Evolutionary conservation across 164 flowering plant species (phyloP).

Genomic region (Cinnamomum micranthum): DNA sequence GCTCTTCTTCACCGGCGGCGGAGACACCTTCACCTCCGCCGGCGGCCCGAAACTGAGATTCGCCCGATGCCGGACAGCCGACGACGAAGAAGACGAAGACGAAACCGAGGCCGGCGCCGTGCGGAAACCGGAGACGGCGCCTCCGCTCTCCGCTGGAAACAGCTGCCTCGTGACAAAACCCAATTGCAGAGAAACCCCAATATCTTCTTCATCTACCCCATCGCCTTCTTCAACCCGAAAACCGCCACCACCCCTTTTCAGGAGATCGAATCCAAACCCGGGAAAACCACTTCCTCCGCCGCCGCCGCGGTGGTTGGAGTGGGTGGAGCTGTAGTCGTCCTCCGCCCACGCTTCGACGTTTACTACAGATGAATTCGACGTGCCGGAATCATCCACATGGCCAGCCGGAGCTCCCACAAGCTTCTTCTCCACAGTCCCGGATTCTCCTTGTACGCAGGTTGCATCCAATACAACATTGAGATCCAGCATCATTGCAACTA

Average conservation of each 20-base stretch:
- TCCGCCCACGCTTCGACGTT: constrained; percentile 52
- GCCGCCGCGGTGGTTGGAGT: constrained; percentile 1
- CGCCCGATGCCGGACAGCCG: constrained; percentile 34
- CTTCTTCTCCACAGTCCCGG: constrained; percentile 4
- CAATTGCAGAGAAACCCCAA: constrained; percentile 3
- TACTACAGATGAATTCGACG: constrained; percentile 62
- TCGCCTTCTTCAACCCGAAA: neutral
- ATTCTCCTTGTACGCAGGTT: constrained; percentile 1
- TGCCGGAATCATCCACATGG: constrained; percentile 50
- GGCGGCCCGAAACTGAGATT: constrained; percentile 31
- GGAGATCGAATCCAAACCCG: constrained; percentile 36
- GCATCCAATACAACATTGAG: constrained; percentile 24
- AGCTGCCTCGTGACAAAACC: constrained; percentile 41
- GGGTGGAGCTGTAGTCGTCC: constrained; percentile 45
- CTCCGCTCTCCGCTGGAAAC: constrained; percentile 28
- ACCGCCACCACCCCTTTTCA: constrained; percentile 14
- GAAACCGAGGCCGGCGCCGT: constrained; percentile 41
- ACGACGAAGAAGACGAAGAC: constrained; percentile 14
- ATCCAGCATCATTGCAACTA: constrained; percentile 34
- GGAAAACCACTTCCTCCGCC: constrained; percentile 10
- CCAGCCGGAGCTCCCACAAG: constrained; percentile 29
- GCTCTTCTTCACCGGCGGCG: constrained; percentile 51
- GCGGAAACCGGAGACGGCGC: constrained; percentile 52
- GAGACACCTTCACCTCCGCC: constrained; percentile 11
- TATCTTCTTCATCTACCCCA: constrained; percentile 13